phyloP scores from a whole-genome alignment of 1,139 yeast genomes.

The Debaryomyces robertsiae region DNA sequence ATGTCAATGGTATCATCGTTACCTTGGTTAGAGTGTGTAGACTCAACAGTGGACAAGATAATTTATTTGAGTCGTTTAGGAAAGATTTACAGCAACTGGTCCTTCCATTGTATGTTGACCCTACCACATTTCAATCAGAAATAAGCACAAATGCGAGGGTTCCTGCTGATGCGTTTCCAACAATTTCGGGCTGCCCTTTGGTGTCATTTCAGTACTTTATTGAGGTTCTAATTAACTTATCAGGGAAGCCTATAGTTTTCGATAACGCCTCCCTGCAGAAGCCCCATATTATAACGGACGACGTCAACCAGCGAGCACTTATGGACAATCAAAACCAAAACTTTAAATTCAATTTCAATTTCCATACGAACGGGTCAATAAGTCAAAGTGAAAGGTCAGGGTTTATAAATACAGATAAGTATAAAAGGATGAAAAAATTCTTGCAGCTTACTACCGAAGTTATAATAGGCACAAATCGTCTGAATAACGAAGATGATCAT shows the following conservation, averaged over 20 bases:
- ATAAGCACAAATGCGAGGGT: slow-evolving; percentile 66
- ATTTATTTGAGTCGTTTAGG: slow-evolving; percentile 72
- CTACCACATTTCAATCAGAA: slow-evolving; percentile 57
- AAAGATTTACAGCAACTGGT: slow-evolving; percentile 81
- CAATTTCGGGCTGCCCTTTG: slow-evolving; percentile 70
- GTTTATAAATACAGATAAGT: slow-evolving; percentile 75
- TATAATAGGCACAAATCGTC: slow-evolving; percentile 74
- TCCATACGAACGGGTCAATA: slow-evolving; percentile 23
- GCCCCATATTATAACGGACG: slow-evolving; percentile 12
- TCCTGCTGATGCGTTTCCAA: slow-evolving; percentile 86
- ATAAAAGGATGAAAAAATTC: slow-evolving; percentile 73
- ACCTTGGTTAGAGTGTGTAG: slow-evolving; percentile 83
- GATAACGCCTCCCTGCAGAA: slow-evolving; percentile 33
- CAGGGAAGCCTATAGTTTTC: slow-evolving; percentile 41
- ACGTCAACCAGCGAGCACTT: slow-evolving; percentile 13
- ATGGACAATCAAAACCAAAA: slow-evolving; percentile 14
- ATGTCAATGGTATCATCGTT: slow-evolving; percentile 74
- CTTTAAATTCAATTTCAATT: slow-evolving; percentile 37
- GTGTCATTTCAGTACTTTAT: slow-evolving; percentile 84
- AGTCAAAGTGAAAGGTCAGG: slow-evolving; percentile 43
- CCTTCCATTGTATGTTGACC: slow-evolving; percentile 79
- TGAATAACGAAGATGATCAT: slow-evolving; percentile 18
- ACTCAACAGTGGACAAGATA: slow-evolving; percentile 66
- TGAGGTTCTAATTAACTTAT: slow-evolving; percentile 75
- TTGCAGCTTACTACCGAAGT: slow-evolving; percentile 78